Evolutionary conservation across 2,329 filamentous ascomycete genomes (phyloP).

Genomic region (Paradendryphiella salina): DNA sequence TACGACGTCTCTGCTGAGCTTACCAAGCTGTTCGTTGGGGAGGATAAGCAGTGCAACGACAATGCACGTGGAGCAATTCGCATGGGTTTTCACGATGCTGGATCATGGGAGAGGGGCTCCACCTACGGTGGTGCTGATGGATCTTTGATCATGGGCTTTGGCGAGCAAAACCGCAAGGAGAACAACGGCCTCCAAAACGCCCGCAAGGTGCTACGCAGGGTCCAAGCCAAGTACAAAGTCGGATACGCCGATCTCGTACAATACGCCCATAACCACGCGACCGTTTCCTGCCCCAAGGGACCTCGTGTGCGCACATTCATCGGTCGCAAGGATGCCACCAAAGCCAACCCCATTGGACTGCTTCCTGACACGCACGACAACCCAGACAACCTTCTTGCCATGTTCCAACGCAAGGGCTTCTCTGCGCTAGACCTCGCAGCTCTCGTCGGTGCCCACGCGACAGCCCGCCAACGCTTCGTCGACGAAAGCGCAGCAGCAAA

Average conservation of each 20-base stretch:
- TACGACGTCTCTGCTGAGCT: conserved; percentile 40
- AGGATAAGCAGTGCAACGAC: conserved; percentile 39
- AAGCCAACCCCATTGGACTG: conserved; percentile 49
- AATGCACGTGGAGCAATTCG: conserved; percentile 43
- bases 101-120: conserved; percentile 43
- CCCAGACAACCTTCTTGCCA: conserved; percentile 50
- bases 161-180: conserved; percentile 43
- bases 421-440: conserved; percentile 56
- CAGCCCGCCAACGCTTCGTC: conserved; percentile 54
- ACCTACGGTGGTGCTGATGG: conserved; percentile 48
- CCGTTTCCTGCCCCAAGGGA: conserved; percentile 57
- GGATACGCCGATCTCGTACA: conserved; percentile 60
- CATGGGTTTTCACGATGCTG: conserved; percentile 44
- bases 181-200: conserved; percentile 55
- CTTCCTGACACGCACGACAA: conserved; percentile 51
- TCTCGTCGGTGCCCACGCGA: conserved; percentile 59
- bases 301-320: conserved; percentile 56
- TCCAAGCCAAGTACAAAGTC: conserved; percentile 51
- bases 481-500: conserved; percentile 46
- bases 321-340: conserved; percentile 53
- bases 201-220: conserved; percentile 43
- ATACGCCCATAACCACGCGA: conserved; percentile 53
- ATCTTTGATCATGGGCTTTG: conserved; percentile 46
- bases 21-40: conserved; percentile 27
- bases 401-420: conserved; percentile 59